phyloP scores from a whole-genome alignment of 2,329 filamentous ascomycete genomes.

The Ceratocystis cacaofunesta region DNA sequence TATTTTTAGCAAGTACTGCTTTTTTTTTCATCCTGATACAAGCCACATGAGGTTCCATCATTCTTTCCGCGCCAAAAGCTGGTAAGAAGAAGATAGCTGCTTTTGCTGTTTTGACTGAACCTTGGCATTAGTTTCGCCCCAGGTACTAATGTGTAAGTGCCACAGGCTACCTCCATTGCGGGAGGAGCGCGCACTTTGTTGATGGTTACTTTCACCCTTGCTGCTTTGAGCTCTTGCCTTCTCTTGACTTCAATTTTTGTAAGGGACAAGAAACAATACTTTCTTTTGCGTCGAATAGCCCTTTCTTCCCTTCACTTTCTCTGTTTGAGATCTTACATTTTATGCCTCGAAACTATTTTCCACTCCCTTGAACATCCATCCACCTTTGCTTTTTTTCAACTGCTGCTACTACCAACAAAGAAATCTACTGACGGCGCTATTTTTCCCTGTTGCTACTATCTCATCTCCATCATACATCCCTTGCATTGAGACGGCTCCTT shows the following conservation, averaged over 20 bases:
- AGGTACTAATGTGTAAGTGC: neutral
- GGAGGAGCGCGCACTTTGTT: neutral
- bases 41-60: neutral
- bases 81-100: neutral
- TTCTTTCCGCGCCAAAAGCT: neutral
- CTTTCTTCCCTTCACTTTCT: neutral
- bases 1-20: neutral
- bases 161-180: neutral
- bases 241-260: neutral
- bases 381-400: neutral
- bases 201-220: neutral
- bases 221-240: slow-evolving; percentile 2
- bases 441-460: neutral
- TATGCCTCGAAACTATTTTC: neutral
- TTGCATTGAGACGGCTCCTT: neutral
- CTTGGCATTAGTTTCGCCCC: neutral
- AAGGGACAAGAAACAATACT: neutral
- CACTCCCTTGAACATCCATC: neutral
- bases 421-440: neutral
- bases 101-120: neutral
- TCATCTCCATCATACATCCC: neutral
- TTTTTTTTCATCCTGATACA: too few relatives aligned
- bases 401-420: neutral
- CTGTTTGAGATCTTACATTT: neutral
- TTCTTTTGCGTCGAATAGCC: neutral